Base-by-base conservation (phyloP, 164 flowering plant genomes). In the Stephania japonica region DNA sequence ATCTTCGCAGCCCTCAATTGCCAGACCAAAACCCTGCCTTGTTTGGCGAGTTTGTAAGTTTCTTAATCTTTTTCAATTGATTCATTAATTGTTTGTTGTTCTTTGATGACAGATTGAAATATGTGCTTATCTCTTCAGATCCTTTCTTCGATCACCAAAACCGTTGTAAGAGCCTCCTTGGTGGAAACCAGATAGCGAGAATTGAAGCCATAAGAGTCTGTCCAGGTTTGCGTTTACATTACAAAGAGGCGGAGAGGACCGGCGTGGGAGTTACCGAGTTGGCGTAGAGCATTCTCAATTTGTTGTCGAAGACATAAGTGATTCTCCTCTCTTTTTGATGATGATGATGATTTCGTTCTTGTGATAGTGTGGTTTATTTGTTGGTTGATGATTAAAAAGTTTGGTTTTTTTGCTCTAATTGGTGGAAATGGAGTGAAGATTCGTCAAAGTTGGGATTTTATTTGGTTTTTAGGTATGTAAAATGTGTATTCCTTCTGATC, bases 181-280 rank as follows among this genome's bases (percentile, higher is more conserved):
- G n/a, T n/a, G n/a, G n/a, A n/a, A n/a, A n/a, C n/a, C n/a, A n/a
- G n/a, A n/a, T n/a, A n/a, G n/a, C n/a, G n/a, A n/a, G n/a, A n/a
- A n/a, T n/a, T n/a, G n/a, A n/a, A n/a, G n/a, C n/a, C n/a, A n/a
- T n/a, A n/a, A n/a, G n/a, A n/a, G n/a, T n/a, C n/a, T n/a, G n/a
- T n/a, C n/a, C n/a, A n/a, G n/a, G n/a, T n/a, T n/a, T n/a, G n/a
- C n/a, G n/a, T n/a, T n/a, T n/a, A n/a, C n/a, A n/a, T n/a, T n/a
- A n/a, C n/a, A n/a, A n/a, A 0, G 99, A 93, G 5, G 91, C 97
- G 24, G 97, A 93, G 85, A 90, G 98, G 83, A 87, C 93, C 19
- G 99, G 98, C 3, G 93, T 92, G 41, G 89, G 89, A 65, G 89
- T 87, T 16, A 83, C 86, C 18, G 70, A 70, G 27, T 82, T 85